Base-by-base conservation (phyloP, 1,139 yeast genomes). In the Pichia sp. region DNA sequence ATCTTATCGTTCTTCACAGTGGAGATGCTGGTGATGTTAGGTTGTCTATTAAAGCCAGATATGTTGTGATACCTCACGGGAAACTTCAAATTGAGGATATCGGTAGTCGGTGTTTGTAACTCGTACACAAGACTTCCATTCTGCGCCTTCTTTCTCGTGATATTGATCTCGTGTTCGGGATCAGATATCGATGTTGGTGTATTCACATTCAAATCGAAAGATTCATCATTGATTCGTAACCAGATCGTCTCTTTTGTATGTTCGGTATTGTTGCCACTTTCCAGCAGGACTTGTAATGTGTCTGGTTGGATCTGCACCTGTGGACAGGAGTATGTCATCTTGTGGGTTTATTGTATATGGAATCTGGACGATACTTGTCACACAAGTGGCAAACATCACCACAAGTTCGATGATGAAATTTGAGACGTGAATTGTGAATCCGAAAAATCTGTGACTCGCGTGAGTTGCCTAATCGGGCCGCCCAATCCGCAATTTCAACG, bases 201-300 rank as follows among this genome's bases (percentile, higher is more conserved):
- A 5, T 17, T 22, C 9, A 45, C 19, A 7, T 27, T 21, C 18
- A 45, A 35, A 8, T 28, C 15, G n/a, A 41, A 43, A 10, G 45
- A 34, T 3, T 34, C 32, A n/a, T 34, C 32, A 14, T 55, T 47
- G 21, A 58, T 32, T 17, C 56, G 45, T 12, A 60, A 19, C 66
- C 66, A 62, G 28, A 60, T 48, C 15, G 48, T 21, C 21, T 58
- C 65, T n/a, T 35, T 34, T 1, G 38, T 40, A 4, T 47, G 27
- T 20, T 4, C 15, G 9, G 30, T 37, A 4, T 24, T 14, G 5
- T 27, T 17, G 9, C 32, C 33, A 17, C 11, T 22, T 11, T 48
- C 49, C 3, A 33, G 30, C 1, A 58, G 15, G 0, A 58, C 55
- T 18, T 53, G 53, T 14, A 45, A 18, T 33, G 56, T 50, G 44